These are phyloP conservation scores for Fusarium begoniae DNA, from an alignment of 2,329 filamentous ascomycete genomes.

Conservation along the genomic window DNA sequence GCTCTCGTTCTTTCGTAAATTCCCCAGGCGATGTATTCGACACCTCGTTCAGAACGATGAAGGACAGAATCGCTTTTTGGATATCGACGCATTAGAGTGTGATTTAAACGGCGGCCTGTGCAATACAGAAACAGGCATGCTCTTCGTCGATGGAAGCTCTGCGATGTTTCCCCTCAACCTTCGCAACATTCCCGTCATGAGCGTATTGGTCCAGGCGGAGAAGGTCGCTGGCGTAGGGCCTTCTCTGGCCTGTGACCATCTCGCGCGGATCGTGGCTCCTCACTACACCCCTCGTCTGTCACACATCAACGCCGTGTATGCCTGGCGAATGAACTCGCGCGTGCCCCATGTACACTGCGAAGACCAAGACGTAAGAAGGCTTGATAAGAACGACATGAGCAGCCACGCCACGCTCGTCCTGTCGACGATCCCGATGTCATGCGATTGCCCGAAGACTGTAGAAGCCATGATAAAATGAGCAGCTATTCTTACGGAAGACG, in stretches of 20 bases:
- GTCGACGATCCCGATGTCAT: neutral
- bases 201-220: neutral
- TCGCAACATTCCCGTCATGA: neutral
- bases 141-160: neutral
- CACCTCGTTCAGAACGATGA: neutral
- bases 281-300: neutral
- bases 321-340: accelerated
- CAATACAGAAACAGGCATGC: neutral
- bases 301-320: too few species aligned
- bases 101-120: accelerated
- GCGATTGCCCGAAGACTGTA: neutral
- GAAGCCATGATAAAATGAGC: neutral
- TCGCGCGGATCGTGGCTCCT: neutral
- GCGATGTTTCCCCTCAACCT: neutral
- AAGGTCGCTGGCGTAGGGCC: neutral
- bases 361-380: neutral
- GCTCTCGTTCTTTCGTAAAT: neutral
- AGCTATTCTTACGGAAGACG: neutral
- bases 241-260: neutral
- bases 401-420: neutral
- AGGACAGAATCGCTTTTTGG: neutral
- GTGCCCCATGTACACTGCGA: accelerated
- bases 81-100: neutral
- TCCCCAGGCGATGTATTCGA: neutral
- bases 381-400: neutral